Base-by-base conservation (phyloP, 768 basidiomycete genomes). In the Scleroderma citrinum region DNA sequence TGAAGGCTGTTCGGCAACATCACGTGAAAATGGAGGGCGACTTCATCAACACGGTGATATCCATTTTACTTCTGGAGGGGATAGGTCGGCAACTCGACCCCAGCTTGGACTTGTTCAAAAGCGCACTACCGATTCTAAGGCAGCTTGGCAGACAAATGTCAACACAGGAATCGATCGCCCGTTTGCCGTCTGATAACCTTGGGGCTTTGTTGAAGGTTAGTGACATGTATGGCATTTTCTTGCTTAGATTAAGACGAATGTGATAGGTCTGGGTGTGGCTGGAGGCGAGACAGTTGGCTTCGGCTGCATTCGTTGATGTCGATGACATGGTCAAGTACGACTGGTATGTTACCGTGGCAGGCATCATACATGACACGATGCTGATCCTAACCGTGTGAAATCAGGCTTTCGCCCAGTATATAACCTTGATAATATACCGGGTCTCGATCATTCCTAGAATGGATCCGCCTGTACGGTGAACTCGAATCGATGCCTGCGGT, bases 11-110 rank as follows among this genome's bases (percentile, higher is more conserved):
- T 3, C 74, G 93, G 50, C 75, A 79, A 56, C 94, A 97, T 66
- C 95, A 96, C 62, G 96, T 98, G 55, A 97, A 92, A 73, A 89
- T 99, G 84, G 95, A 99, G 70, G 92, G 86, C 13, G 96, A 98
- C 66, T 99, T 99, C 63, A 84, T 98, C 62, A 99, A 99, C 68
- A 98, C 96, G 0, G 92, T 99, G 51, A 87, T 99, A 51, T 90
- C 89, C 10, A 92, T 97, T 48, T 69, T 99, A 47, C 66, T 99
- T 35, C 71, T 99, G 47, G 96, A 99, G 68, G 96, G 96, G 1
- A 97, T 99, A 56, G 96, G 96, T 19, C 72, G 95, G 51, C 92
- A 87, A 70, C 65, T 99, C 54, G 93, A 99, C 68, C 94, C 96
- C 2, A 75, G 76, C 12, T 69, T 98, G 67, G 96, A 99, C 69